Evolutionary conservation across 306 rosid genomes (phyloP), one percentile per base, ranked within the genome.

Genomic region (Ceratonia siliqua): DNA sequence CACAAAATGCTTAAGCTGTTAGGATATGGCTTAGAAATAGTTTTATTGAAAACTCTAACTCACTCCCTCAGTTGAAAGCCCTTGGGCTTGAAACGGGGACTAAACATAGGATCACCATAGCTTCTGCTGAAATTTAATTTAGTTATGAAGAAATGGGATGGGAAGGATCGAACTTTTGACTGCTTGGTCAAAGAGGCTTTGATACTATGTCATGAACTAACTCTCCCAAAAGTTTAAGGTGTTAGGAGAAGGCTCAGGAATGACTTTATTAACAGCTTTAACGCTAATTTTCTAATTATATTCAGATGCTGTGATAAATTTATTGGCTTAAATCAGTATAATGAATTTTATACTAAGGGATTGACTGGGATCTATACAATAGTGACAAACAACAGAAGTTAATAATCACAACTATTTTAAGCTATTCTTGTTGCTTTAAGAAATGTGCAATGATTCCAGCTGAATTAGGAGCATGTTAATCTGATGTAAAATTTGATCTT

Each of bases 351-450:
- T 36, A 36, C 68, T 42, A 35, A 20, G 36, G 36, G 33, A 41
- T 41, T 48, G 28, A 56, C 30, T 50, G 70, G 45, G 55, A 45
- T 50, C 61, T 38, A 35, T 41, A 14, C 41, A 42, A 18, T 39
- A 49, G 48, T 73, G 46, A 66, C 33, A 33, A 24, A 62, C 75
- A 66, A 67, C 66, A 20, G 53, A 56, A 73, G 48, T 73, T 33
- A 61, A 14, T 38, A 45, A 9, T 71, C 53, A 17, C 73, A 62
- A 42, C 65, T 70, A 27, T 50, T 36, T 48, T 59, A 14, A 35
- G 35, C 63, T 57, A 49, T 46, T 41, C 58, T 25, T 52, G 38
- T 56, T 75, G 54, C 74, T 43, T 39, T 4, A 39, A 42, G 43
- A 35, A 14, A 62, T 53, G 36, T 57, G 25, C 15, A 48, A 63